Percentiles rank a stretch among this genome's conserved stretches.
These are phyloP conservation scores for Alternaria arbusti DNA, from an alignment of 2,329 filamentous ascomycete species.

Conservation along the genomic window DNA sequence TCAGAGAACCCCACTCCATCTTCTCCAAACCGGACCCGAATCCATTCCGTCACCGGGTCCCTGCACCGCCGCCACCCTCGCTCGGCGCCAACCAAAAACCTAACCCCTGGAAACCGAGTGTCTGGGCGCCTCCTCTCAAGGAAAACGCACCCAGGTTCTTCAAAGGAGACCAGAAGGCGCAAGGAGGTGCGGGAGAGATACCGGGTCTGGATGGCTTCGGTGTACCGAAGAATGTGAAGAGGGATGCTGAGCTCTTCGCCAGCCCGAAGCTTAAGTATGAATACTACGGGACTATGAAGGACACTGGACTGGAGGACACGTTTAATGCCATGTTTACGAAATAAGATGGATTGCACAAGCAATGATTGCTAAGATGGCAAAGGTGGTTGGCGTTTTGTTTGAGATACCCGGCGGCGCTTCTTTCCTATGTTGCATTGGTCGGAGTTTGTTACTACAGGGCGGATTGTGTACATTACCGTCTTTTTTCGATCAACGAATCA, in stretches of 20 bases:
- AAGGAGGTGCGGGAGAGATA: conserved; percentile 16
- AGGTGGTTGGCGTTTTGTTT: conserved; percentile 18
- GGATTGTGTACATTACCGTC: background rate
- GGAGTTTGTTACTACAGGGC: background rate
- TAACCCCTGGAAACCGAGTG: conserved; percentile 62
- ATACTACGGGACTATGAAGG: conserved; percentile 36
- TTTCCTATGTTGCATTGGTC: conserved; percentile 5
- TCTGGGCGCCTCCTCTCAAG: conserved; percentile 58
- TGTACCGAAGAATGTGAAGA: conserved; percentile 35
- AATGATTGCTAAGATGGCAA: background rate
- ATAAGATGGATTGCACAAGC: conserved; percentile 6
- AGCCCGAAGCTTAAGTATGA: conserved; percentile 45
- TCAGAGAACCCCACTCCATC: conserved; percentile 25
- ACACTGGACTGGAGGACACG: conserved; percentile 41
- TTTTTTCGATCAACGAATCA: background rate
- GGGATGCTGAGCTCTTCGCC: conserved; percentile 38
- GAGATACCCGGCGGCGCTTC: conserved; percentile 23
- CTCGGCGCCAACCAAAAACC: conserved; percentile 61
- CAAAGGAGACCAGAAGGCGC: conserved; percentile 39
- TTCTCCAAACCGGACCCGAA: conserved; percentile 47
- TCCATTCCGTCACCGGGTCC: conserved; percentile 74
- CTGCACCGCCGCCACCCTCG: conserved; percentile 67
- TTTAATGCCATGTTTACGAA: conserved; percentile 44
- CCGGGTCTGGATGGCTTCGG: conserved; percentile 29
- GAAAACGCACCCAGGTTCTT: conserved; percentile 62